These are phyloP conservation scores for Ganoderma multipileum DNA, from an alignment of 1,284 basidiomycete species.

Conservation along the genomic window DNA sequence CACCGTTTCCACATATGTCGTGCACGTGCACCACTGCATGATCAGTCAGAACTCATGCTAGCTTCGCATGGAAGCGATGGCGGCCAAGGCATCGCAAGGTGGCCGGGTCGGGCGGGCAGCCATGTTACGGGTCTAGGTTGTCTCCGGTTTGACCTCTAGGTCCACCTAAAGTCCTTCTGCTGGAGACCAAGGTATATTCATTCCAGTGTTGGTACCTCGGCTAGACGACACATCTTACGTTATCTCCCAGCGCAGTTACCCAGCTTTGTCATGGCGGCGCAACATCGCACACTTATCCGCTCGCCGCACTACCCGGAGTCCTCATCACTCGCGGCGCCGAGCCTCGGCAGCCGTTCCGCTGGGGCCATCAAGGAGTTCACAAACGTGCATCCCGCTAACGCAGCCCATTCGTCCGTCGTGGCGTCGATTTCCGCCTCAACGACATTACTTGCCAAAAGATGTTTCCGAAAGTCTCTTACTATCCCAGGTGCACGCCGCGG, in stretches of 20 bases:
- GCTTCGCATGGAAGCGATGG: neutral
- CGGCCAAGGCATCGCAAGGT: neutral
- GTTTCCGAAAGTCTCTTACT: neutral
- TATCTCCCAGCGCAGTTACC: neutral
- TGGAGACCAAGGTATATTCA: neutral
- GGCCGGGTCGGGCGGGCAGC: neutral
- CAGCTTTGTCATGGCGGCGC: neutral
- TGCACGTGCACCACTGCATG: neutral
- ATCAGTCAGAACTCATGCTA: neutral
- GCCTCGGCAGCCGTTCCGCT: constrained; percentile 8
- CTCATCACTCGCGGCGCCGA: constrained; percentile 5
- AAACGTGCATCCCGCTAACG: constrained; percentile 18
- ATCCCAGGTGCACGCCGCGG: neutral
- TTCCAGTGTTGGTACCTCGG: neutral
- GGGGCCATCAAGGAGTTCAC: constrained; percentile 2
- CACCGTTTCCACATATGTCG: neutral
- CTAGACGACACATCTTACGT: neutral
- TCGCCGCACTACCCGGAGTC: neutral
- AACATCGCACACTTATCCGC: too few species aligned
- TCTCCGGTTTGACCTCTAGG: neutral
- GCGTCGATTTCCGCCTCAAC: neutral
- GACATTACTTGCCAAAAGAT: neutral
- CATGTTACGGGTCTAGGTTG: neutral
- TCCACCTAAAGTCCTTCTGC: neutral
- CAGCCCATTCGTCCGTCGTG: constrained; percentile 15